These are phyloP conservation scores for Balamuthia mandrillaris DNA, from an alignment of 208 protist genomes.

Conservation along the genomic window DNA sequence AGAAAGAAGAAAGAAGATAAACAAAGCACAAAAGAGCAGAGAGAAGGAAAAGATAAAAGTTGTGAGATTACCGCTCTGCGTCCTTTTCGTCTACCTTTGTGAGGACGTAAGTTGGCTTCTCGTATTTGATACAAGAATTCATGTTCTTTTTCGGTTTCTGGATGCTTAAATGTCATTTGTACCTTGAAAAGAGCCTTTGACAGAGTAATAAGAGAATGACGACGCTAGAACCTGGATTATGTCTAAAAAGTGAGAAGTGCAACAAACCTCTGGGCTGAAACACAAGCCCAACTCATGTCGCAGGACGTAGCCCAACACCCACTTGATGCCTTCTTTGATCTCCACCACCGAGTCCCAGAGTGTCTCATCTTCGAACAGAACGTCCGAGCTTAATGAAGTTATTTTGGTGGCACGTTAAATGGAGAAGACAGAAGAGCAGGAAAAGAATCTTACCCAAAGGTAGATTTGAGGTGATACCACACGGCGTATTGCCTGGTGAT, in stretches of 20 bases:
- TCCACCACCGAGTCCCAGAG: neutral
- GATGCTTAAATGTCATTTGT: neutral
- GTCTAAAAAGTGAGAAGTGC: neutral
- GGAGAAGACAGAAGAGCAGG: neutral
- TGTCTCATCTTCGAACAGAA: neutral
- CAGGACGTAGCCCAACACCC: neutral
- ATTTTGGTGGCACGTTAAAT: neutral
- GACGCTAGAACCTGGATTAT: neutral
- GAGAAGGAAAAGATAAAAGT: neutral
- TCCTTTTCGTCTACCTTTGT: neutral
- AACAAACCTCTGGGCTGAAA: neutral
- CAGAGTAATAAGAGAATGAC: too few species aligned
- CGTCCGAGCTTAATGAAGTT: neutral
- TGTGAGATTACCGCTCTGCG: neutral
- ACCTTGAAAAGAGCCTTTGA: neutral
- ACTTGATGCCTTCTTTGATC: constrained; percentile 7
- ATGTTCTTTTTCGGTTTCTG: neutral
- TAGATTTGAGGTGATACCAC: neutral
- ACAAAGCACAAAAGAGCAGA: neutral
- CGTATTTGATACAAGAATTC: neutral
- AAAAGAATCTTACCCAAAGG: neutral
- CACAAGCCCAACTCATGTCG: neutral
- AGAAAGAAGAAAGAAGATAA: too few species aligned
- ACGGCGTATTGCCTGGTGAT: neutral
- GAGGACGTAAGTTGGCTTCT: neutral